Conservation (phyloP, 768 basidiomycete genomes). For the Agaricus sinodeliciosus region DNA sequence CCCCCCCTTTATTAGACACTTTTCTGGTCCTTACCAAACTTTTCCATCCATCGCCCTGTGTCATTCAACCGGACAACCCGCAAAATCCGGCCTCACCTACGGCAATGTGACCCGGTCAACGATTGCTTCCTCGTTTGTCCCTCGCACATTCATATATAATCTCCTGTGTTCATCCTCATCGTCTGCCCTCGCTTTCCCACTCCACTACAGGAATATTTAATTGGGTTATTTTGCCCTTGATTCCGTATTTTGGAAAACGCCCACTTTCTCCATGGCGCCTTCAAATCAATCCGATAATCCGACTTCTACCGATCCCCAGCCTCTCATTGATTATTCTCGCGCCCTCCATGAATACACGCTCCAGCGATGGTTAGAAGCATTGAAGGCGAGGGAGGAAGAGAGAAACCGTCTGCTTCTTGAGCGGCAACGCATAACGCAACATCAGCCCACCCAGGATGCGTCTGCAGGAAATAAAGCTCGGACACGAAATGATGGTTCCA, state of each 20-base stretch:
- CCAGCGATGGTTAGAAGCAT: constrained; percentile 59
- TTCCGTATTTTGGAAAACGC: background rate
- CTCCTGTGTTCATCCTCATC: background rate
- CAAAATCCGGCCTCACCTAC: constrained; percentile 12
- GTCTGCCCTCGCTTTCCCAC: background rate
- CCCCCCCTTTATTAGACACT: constrained; percentile 4
- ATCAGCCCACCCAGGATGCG: background rate
- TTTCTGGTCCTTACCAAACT: background rate
- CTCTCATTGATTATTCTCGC: constrained; percentile 50
- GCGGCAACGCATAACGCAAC: constrained; percentile 12
- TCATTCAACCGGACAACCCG: background rate
- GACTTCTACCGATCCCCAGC: constrained; percentile 16
- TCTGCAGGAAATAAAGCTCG: background rate
- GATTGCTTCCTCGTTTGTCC: background rate
- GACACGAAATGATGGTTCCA: background rate
- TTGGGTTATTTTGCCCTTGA: background rate
- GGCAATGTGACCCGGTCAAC: constrained; percentile 18
- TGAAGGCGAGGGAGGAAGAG: constrained; percentile 48
- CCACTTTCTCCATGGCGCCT: constrained; percentile 10
- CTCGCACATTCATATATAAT: constrained; percentile 6
- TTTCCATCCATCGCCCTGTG: background rate
- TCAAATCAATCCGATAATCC: constrained; percentile 12
- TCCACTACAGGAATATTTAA: background rate
- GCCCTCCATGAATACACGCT: constrained; percentile 65
- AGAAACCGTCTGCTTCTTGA: constrained; percentile 39